A percentile compares a stretch with the other conserved stretches of the same genome.
Evolutionary conservation across 2,329 filamentous ascomycete genomes (phyloP).

Genomic region (Bretziella fagacearum): DNA sequence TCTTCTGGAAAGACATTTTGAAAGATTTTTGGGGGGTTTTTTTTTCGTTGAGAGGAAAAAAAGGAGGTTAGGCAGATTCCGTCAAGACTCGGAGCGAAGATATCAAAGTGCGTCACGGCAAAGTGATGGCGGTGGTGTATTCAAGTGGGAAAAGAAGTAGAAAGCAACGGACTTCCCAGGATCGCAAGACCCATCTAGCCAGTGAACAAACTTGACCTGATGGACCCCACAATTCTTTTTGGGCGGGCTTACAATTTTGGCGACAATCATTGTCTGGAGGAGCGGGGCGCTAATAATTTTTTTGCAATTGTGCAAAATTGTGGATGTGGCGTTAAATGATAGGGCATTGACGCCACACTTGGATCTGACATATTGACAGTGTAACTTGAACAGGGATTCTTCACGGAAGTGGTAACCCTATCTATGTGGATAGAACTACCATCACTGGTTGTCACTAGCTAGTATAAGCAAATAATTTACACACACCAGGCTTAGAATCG

Average conservation of each 20-base stretch:
- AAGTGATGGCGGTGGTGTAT: slow-evolving; percentile 51
- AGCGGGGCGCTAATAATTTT: not conserved
- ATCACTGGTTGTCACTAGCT: too few relatives aligned
- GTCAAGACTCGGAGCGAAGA: slow-evolving; percentile 64
- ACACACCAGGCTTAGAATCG: not conserved
- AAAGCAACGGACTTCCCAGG: not conserved
- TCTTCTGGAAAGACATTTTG: slow-evolving; percentile 89
- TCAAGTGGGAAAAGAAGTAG: not conserved
- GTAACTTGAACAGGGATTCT: not conserved
- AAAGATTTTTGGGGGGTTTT: slow-evolving; percentile 20
- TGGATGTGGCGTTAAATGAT: not conserved
- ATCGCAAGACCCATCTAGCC: not conserved
- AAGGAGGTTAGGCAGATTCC: slow-evolving; percentile 23
- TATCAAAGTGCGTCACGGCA: slow-evolving; percentile 45
- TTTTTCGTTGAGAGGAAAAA: not conserved
- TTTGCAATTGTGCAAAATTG: not conserved
- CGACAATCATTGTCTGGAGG: not conserved
- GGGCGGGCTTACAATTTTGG: not conserved
- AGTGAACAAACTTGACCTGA: not conserved
- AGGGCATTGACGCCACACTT: not conserved
- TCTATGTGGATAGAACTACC: too few relatives aligned
- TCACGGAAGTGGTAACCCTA: too few relatives aligned
- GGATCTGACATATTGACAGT: too few relatives aligned
- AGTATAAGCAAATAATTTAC: too few relatives aligned
- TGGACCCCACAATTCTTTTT: not conserved